phyloP scores from a whole-genome alignment of 169 alveolate species.

The Eimeria brunetti region DNA sequence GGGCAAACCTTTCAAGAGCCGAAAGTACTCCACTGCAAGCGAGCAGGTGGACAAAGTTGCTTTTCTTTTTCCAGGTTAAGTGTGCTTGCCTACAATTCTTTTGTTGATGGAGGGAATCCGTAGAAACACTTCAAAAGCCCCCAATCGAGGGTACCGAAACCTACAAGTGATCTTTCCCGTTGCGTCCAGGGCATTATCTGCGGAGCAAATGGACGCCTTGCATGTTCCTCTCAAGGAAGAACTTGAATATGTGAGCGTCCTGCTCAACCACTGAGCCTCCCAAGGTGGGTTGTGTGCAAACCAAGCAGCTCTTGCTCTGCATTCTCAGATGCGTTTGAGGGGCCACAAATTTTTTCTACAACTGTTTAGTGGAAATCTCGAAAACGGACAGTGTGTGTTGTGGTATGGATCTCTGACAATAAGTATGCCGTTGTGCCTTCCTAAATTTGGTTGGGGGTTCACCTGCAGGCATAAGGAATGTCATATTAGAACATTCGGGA shows the following conservation, averaged over 20 bases:
- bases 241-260: neutral
- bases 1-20: neutral
- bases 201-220: neutral
- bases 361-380: neutral
- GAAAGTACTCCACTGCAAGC: neutral
- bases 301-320: neutral
- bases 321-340: neutral
- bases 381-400: slow-evolving; percentile 31
- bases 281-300: neutral
- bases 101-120: slow-evolving; percentile 60
- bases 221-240: neutral
- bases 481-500: neutral
- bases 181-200: slow-evolving; percentile 42
- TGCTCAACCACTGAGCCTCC: neutral
- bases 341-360: neutral
- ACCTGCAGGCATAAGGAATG: slow-evolving; percentile 38
- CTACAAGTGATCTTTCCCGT: slow-evolving; percentile 35
- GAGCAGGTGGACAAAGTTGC: neutral
- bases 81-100: slow-evolving; percentile 49
- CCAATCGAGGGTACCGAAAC: slow-evolving; percentile 73
- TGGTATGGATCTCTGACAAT: slow-evolving; percentile 50
- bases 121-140: slow-evolving; percentile 77
- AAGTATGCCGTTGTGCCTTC: slow-evolving; percentile 25
- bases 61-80: neutral
- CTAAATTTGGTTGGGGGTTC: slow-evolving; percentile 57